Conservation (phyloP, 768 basidiomycete genomes). For the Lactarius akahatsu region DNA sequence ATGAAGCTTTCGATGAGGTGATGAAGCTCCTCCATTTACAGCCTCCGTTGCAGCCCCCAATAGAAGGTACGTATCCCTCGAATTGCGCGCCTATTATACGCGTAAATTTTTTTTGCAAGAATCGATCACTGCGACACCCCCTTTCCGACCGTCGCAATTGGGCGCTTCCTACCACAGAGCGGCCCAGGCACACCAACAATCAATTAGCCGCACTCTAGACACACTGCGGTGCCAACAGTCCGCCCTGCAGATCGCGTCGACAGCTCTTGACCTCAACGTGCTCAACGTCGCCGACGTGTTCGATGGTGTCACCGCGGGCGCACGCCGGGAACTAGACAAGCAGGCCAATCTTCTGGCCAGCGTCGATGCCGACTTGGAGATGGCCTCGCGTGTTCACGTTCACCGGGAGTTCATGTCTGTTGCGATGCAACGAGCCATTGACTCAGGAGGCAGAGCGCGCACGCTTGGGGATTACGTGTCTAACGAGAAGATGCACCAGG, state of each 20-base stretch:
- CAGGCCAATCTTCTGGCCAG: slow-evolving; percentile 63
- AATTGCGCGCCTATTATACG: not conserved
- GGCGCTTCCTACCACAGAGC: slow-evolving; percentile 64
- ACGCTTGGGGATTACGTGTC: slow-evolving; percentile 82
- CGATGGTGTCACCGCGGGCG: slow-evolving; percentile 56
- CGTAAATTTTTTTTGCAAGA: slow-evolving; percentile 40
- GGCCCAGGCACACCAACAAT: slow-evolving; percentile 63
- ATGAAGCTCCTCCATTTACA: slow-evolving; percentile 60
- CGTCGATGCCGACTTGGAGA: slow-evolving; percentile 68
- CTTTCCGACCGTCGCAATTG: slow-evolving; percentile 64
- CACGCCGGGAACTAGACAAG: slow-evolving; percentile 62
- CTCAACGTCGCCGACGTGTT: slow-evolving; percentile 71
- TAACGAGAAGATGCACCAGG: slow-evolving; percentile 73
- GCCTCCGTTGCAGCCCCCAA: slow-evolving; percentile 62
- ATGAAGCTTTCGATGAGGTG: slow-evolving; percentile 64
- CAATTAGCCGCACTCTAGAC: slow-evolving; percentile 50
- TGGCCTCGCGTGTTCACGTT: slow-evolving; percentile 63
- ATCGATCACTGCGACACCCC: slow-evolving; percentile 64
- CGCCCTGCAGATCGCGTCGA: slow-evolving; percentile 70
- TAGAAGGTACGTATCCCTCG: slow-evolving; percentile 54
- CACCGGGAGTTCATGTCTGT: slow-evolving; percentile 76
- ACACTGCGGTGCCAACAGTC: slow-evolving; percentile 66
- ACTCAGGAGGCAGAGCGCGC: slow-evolving; percentile 63
- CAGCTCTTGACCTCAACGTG: slow-evolving; percentile 67
- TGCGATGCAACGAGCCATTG: slow-evolving; percentile 64